These are phyloP conservation scores for Fusarium incarnatum DNA, from an alignment of 2,329 filamentous ascomycete species.

Conservation along the genomic window DNA sequence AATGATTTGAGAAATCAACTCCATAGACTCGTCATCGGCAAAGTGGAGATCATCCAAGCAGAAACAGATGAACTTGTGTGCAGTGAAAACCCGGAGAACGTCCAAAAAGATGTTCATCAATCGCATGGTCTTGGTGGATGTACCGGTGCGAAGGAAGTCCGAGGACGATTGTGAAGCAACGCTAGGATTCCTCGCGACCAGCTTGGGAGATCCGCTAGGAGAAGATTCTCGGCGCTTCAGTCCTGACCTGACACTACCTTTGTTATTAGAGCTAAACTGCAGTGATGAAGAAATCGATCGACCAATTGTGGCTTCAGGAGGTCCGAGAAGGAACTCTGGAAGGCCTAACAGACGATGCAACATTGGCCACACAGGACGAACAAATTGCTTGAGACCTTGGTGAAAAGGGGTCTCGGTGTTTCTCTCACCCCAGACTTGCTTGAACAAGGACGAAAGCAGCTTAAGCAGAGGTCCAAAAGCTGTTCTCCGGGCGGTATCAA, in stretches of 20 bases:
- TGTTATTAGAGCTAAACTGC: slow-evolving; percentile 49
- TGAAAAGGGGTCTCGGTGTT: slow-evolving; percentile 75
- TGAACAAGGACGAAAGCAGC: slow-evolving; percentile 73
- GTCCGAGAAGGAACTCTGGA: slow-evolving; percentile 75
- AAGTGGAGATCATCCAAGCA: slow-evolving; percentile 91
- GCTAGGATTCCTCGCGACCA: slow-evolving; percentile 51
- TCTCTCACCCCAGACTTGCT: slow-evolving; percentile 74
- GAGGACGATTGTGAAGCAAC: slow-evolving; percentile 65
- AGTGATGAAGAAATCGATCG: slow-evolving; percentile 55
- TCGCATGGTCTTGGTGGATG: slow-evolving; percentile 73
- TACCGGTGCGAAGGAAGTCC: slow-evolving; percentile 69
- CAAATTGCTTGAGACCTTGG: slow-evolving; percentile 69
- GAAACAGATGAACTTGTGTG: slow-evolving; percentile 88
- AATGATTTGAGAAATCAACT: slow-evolving; percentile 85
- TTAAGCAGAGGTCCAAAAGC: slow-evolving; percentile 73
- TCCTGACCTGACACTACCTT: slow-evolving; percentile 47
- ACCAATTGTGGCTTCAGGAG: slow-evolving; percentile 54
- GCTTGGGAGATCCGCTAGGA: slow-evolving; percentile 58
- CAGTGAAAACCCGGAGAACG: slow-evolving; percentile 82
- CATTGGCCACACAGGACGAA: slow-evolving; percentile 73
- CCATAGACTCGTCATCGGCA: slow-evolving; percentile 87
- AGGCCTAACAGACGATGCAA: slow-evolving; percentile 71
- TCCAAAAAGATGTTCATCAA: slow-evolving; percentile 91
- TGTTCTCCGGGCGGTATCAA: slow-evolving; percentile 69
- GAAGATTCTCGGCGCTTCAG: slow-evolving; percentile 62